Base-by-base conservation (phyloP, 1,284 basidiomycete species). In the Gymnopus androsaceus region DNA sequence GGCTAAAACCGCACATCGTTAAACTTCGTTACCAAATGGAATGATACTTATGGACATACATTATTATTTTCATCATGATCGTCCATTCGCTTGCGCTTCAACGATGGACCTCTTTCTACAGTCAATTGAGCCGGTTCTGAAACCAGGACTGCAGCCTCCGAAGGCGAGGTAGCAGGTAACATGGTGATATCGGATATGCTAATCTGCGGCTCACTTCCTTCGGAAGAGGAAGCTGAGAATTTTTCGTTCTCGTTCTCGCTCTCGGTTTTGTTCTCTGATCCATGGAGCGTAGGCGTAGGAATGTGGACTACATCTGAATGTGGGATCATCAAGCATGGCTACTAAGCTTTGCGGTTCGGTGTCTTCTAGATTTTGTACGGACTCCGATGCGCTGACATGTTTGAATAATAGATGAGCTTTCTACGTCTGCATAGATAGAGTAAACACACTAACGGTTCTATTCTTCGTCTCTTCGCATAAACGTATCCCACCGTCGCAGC, bases 401-500 rank as follows among this genome's bases (percentile, higher is more conserved):
- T n/a, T n/a, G n/a, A n/a, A n/a, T n/a, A n/a, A n/a, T n/a, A n/a
- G n/a, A n/a, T n/a, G n/a, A n/a, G n/a, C n/a, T n/a, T n/a, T n/a
- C n/a, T n/a, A n/a, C n/a, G 17, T 28, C 17, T 33, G 30, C 5
- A 34, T n/a, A 19, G 27, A 31, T 23, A 8, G 15, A 25, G 28
- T 44, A 33, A 19, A n/a, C 4, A 38, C 25, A 33, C 42, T 44
- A 11, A 44, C 51, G 19, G 17, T 1, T 53, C 51, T 36, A 36
- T 19, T 21, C 51, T 36, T 19, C 51, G n/a, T 33, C 46, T 51
- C 54, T 59, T 59, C 23, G 76, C 69, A 59, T 72, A 82, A 2
- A 79, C 78, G 59, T 83, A 84, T 50, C 82, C 80, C 19, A 84
- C 75, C 15, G 80, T 81, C 14, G 81, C 82, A 55, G 82, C 81